These are phyloP conservation scores for Leccinum pellstonianum DNA, from an alignment of 768 basidiomycete genomes.

Conservation along the genomic window DNA sequence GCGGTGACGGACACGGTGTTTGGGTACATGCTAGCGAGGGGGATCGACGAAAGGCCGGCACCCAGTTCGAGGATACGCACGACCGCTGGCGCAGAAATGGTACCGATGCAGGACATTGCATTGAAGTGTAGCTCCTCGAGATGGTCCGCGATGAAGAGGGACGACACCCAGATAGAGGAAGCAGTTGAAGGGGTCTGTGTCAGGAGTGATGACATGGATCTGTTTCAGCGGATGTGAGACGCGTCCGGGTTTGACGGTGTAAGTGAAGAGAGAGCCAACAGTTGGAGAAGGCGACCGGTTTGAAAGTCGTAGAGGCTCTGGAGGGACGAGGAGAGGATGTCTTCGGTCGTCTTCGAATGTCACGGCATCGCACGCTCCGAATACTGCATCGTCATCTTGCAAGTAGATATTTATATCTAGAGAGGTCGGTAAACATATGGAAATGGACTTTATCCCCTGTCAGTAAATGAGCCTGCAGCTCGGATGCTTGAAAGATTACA, in stretches of 20 bases:
- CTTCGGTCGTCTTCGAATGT: slow-evolving; percentile 45
- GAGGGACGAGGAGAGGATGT: slow-evolving; percentile 64
- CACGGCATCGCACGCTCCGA: neutral
- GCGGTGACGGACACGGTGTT: slow-evolving; percentile 41
- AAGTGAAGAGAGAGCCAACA: slow-evolving; percentile 51
- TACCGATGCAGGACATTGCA: slow-evolving; percentile 16
- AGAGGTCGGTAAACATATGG: neutral
- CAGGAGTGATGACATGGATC: slow-evolving; percentile 56
- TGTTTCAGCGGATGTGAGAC: slow-evolving; percentile 13
- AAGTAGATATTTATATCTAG: neutral
- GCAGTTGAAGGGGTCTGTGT: slow-evolving; percentile 66
- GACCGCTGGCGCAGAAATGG: slow-evolving; percentile 7
- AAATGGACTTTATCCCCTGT: too few species aligned
- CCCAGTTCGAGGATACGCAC: slow-evolving; percentile 66
- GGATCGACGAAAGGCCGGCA: slow-evolving; percentile 71
- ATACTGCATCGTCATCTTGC: neutral
- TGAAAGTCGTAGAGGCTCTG: slow-evolving; percentile 60
- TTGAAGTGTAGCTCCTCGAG: too few species aligned
- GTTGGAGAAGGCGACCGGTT: too few species aligned
- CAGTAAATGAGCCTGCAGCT: too few species aligned
- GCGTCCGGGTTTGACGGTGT: slow-evolving; percentile 31
- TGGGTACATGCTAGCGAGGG: slow-evolving; percentile 50
- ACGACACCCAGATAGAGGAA: slow-evolving; percentile 72
- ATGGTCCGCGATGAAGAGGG: slow-evolving; percentile 67
- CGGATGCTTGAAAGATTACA: too few species aligned